A percentile compares a stretch with the other conserved stretches of the same genome.
These are phyloP conservation scores for Nannochloropsis oceanica DNA, from an alignment of 108 stramenopile species.

Conservation along the genomic window DNA sequence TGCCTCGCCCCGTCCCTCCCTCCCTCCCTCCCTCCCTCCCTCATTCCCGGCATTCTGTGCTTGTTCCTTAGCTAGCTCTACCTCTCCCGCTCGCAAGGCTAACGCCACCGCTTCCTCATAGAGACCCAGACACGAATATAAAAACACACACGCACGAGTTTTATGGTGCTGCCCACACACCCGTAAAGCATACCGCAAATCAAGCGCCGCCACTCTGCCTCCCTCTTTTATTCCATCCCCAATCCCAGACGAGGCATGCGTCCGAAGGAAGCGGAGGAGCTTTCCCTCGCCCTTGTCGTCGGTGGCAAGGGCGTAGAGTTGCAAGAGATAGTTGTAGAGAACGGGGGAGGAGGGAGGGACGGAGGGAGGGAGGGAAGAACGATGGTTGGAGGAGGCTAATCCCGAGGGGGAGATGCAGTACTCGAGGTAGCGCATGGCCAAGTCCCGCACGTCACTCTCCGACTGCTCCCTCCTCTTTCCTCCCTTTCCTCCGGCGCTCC, in stretches of 20 bases:
- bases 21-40: background rate
- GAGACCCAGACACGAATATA: constrained; percentile 19
- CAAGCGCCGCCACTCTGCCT: background rate
- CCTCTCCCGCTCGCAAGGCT: background rate
- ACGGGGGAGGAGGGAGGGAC: background rate
- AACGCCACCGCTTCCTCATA: constrained; percentile 21
- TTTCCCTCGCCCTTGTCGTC: constrained; percentile 1
- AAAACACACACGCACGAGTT: constrained; percentile 4
- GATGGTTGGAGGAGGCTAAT: background rate
- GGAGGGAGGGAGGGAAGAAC: background rate
- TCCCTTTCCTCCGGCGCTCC: background rate
- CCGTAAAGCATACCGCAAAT: constrained; percentile 16
- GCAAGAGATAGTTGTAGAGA: constrained; percentile 25
- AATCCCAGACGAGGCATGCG: background rate
- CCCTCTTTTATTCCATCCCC: background rate
- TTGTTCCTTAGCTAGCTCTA: constrained; percentile 13
- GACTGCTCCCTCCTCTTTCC: background rate
- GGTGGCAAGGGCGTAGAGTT: constrained; percentile 20
- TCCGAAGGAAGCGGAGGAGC: background rate
- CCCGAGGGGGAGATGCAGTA: constrained; percentile 11
- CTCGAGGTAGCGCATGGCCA: constrained; percentile 26
- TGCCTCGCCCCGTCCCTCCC: background rate
- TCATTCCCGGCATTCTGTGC: background rate
- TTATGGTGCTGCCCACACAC: constrained; percentile 15
- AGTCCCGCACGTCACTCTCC: constrained; percentile 7